Base-by-base conservation (phyloP, 2,329 filamentous ascomycete genomes). In the Cytospora chrysosperma region DNA sequence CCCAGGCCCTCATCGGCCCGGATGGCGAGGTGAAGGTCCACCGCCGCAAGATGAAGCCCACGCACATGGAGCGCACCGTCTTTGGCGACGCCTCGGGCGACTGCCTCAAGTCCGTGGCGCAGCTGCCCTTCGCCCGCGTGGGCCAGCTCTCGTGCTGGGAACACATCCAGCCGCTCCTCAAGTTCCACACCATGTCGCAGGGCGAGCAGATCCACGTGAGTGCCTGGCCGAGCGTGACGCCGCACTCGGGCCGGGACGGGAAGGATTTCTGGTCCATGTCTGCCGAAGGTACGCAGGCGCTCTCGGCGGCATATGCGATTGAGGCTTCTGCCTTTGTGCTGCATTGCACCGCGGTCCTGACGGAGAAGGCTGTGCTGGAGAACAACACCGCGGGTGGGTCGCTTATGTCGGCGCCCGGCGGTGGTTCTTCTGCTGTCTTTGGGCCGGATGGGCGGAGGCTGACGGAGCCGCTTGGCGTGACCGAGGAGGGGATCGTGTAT, bases 281-380 rank as follows among this genome's bases (percentile, higher is more conserved):
- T 19, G 69, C 69, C 8, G 70, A 73, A 30, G 58, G 58, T 47
- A 3, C n/a, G 50, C 76, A 76, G 32, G 77, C 69, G 52, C 73
- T 85, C 1, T 80, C 82, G 0, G 81, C 81, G 65, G 77, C 79
- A 0, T 86, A 86, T 67, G 84, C 85, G 1, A 79, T 87, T 10
- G 85, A 88, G 69, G 79, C 81, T 1, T 75, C 76, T 10, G 72
- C 81, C 0, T 88, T 82, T 64, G 85, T 88, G 1, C 76, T 87
- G 3, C 82, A 85, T 66, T 74, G 74, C 55, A 84, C 82, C 0
- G 71, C 78, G 0, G 75, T 86, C 3, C 13, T 61, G 7, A 58
- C 49, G 6, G 53, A 52, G 8, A 62, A 62, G 54, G 61, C 59
- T 2, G 27, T 61, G 15, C 32, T 27, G 58, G 50, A 49, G n/a